Conservation (phyloP, 2,329 filamentous ascomycete species). For the Aspergillus pseudoglaucus region DNA sequence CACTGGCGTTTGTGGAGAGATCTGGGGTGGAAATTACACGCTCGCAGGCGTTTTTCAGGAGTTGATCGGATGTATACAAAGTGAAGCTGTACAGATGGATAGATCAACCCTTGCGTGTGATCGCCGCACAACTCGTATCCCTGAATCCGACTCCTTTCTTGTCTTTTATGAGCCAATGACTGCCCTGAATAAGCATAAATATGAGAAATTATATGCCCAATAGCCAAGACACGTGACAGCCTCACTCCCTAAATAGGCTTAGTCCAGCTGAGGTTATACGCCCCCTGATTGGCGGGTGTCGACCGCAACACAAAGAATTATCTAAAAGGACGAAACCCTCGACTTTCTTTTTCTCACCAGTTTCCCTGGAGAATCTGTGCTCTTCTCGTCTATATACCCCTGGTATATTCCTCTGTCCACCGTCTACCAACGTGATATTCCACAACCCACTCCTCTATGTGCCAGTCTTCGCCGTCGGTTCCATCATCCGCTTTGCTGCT, state of each 20-base stretch:
- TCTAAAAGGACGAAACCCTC: neutral
- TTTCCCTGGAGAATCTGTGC: constrained; percentile 1
- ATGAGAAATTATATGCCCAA: neutral
- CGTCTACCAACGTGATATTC: neutral
- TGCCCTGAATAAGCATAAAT: too few relatives aligned
- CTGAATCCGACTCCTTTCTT: too few relatives aligned
- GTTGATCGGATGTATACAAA: too few relatives aligned
- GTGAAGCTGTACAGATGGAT: too few relatives aligned
- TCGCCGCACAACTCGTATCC: too few relatives aligned
- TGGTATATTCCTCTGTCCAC: neutral
- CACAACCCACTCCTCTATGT: constrained; percentile 29
- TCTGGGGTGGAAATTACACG: constrained; percentile 46
- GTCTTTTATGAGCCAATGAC: too few relatives aligned
- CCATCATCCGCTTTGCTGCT: constrained; percentile 20
- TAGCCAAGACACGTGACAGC: constrained; percentile 13
- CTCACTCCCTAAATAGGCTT: constrained; percentile 1
- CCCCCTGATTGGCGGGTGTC: constrained; percentile 11
- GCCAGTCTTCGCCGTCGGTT: constrained; percentile 24
- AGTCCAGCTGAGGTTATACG: constrained; percentile 4
- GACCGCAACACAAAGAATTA: neutral
- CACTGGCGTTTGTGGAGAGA: constrained; percentile 43
- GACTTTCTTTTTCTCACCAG: constrained; percentile 2
- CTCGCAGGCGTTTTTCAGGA: constrained; percentile 37
- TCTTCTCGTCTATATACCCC: neutral
- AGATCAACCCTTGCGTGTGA: too few relatives aligned